Evolutionary conservation across 2,329 filamentous ascomycete species (phyloP).

Genomic region (Fusarium sp.): DNA sequence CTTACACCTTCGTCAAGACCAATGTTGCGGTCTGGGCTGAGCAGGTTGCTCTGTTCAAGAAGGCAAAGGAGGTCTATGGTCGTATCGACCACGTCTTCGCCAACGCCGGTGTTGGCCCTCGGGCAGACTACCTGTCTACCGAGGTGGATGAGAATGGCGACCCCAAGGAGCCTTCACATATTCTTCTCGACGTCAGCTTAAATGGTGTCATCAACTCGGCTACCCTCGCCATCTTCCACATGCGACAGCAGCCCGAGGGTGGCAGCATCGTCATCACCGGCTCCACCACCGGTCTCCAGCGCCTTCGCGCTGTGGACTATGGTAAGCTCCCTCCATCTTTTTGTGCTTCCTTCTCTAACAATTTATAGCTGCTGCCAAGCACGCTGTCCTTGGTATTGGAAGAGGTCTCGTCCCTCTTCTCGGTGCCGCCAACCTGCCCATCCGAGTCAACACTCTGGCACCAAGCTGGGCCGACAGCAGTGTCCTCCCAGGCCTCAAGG

Average conservation of each 20-base stretch:
- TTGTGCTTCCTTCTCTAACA: conserved; percentile 1
- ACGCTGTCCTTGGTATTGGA: conserved; percentile 64
- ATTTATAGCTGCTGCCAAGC: conserved; percentile 59
- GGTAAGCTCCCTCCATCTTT: conserved; percentile 41
- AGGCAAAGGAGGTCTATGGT: conserved; percentile 69
- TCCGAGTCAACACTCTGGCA: conserved; percentile 66
- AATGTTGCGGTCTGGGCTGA: conserved; percentile 63
- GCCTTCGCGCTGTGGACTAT: conserved; percentile 63
- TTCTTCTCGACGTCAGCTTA: conserved; percentile 61
- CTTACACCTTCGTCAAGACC: conserved; percentile 52
- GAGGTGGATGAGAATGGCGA: conserved; percentile 62
- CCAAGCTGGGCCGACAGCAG: conserved; percentile 66
- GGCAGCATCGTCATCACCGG: conserved; percentile 65
- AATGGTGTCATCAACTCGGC: conserved; percentile 61
- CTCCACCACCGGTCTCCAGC: conserved; percentile 62
- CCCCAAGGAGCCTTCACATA: conserved; percentile 55
- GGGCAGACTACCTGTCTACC: conserved; percentile 57
- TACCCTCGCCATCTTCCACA: conserved; percentile 59
- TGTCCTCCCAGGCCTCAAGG: conserved; percentile 54
- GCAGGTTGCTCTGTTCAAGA: conserved; percentile 62
- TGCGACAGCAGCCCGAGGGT: conserved; percentile 58
- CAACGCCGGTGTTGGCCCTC: conserved; percentile 65
- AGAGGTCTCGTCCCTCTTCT: conserved; percentile 57
- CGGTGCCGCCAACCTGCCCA: conserved; percentile 50
- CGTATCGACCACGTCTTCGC: conserved; percentile 83